phyloP scores from a whole-genome alignment of 441 rosid genomes.

The Euphorbia neoarborescens region DNA sequence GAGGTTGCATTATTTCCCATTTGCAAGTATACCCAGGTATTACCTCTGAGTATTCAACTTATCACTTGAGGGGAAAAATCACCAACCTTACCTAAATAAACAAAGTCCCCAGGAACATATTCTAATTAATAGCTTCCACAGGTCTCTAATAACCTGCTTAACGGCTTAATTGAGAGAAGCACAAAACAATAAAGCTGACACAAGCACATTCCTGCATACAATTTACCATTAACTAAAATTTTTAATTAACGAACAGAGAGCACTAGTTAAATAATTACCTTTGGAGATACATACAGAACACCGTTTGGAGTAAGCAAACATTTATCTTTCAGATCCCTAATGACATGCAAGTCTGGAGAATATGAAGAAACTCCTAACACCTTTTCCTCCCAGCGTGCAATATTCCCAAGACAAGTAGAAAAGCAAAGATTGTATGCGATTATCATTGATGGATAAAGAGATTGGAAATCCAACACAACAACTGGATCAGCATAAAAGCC shows the following conservation, averaged over 20 bases:
- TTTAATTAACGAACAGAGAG: conserved; percentile 3
- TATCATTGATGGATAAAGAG: conserved; percentile 98
- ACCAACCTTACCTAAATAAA: background rate
- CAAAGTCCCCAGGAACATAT: background rate
- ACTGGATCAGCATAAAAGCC: conserved; percentile 92
- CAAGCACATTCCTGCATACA: background rate
- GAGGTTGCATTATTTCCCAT: background rate
- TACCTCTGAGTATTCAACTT: background rate
- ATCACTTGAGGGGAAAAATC: background rate
- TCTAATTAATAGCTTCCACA: background rate
- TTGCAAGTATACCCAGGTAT: background rate
- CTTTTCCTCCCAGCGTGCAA: conserved; percentile 52
- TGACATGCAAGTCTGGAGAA: conserved; percentile 50
- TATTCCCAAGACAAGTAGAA: conserved; percentile 88
- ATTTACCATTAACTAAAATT: background rate
- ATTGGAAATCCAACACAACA: conserved; percentile 94
- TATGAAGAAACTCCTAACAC: conserved; percentile 72
- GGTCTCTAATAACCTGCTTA: background rate
- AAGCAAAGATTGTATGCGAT: conserved; percentile 96
- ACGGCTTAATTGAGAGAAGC: background rate
- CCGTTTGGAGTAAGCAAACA: conserved; percentile 70
- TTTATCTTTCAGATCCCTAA: conserved; percentile 51
- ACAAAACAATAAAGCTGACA: background rate
- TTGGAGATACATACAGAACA: conserved; percentile 66
- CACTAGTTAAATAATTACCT: conserved; percentile 38